phyloP scores from a whole-genome alignment of 129 eudicot species.

The Apium graveolens region DNA sequence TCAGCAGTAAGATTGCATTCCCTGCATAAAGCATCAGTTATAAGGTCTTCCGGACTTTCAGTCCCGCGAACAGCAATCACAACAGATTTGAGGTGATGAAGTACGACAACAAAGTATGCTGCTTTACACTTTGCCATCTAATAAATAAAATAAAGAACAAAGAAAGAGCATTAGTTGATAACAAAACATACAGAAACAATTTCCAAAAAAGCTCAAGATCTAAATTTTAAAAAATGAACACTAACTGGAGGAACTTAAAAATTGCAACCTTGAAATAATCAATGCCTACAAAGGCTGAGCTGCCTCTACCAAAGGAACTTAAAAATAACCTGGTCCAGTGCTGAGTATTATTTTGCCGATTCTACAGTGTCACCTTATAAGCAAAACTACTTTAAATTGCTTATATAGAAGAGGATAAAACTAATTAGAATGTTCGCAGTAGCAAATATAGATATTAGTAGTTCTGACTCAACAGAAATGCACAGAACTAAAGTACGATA shows the following conservation, averaged over 20 bases:
- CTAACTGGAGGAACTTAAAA: background rate
- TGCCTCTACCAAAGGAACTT: background rate
- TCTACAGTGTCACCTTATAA: background rate
- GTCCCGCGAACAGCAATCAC: constrained; percentile 68
- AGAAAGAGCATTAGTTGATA: background rate
- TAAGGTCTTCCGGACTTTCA: constrained; percentile 76
- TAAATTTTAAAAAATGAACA: background rate
- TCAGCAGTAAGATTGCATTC: constrained; percentile 45
- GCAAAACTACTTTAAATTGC: background rate
- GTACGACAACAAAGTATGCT: constrained; percentile 64
- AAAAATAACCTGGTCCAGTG: background rate
- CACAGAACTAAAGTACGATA: background rate
- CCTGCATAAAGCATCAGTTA: constrained; percentile 68
- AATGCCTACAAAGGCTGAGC: constrained; percentile 1
- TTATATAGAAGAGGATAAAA: background rate
- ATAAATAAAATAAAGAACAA: background rate
- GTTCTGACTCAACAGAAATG: background rate
- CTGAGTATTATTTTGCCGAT: background rate
- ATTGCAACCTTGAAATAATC: background rate
- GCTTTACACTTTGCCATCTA: constrained; percentile 60
- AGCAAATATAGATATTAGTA: background rate
- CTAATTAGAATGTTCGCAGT: background rate
- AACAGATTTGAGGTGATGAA: constrained; percentile 42
- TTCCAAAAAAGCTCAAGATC: background rate
- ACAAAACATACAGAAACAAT: background rate